phyloP scores from a whole-genome alignment of 495 filamentous ascomycete genomes.

The Achaetomiella virescens region DNA sequence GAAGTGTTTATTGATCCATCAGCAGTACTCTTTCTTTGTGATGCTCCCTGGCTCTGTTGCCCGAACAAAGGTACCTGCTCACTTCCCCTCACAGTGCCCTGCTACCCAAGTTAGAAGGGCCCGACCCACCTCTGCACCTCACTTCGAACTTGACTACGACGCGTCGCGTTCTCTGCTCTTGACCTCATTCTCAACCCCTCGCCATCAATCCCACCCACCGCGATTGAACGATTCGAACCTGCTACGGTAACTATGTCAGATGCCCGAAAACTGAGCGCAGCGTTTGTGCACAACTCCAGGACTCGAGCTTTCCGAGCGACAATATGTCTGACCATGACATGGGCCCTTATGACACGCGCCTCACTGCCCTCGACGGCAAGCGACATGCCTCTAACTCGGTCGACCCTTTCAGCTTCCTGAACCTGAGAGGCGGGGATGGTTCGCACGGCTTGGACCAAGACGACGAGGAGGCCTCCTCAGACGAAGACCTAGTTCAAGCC shows the following conservation, averaged over 20 bases:
- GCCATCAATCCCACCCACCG: too few species aligned
- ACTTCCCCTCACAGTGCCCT: too few species aligned
- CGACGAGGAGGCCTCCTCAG: neutral
- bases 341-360: neutral
- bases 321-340: neutral
- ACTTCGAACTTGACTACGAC: neutral
- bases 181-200: neutral
- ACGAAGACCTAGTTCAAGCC: slow-evolving; percentile 4
- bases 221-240: neutral
- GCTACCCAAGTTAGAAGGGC: too few species aligned
- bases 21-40: too few species aligned
- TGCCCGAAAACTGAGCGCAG: neutral
- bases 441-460: neutral
- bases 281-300: neutral
- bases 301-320: neutral
- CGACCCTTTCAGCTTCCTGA: slow-evolving; percentile 10
- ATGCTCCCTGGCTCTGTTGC: too few species aligned
- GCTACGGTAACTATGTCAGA: neutral
- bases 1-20: too few species aligned
- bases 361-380: neutral
- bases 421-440: slow-evolving; percentile 16
- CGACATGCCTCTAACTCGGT: neutral
- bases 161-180: slow-evolving; percentile 13
- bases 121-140: neutral
- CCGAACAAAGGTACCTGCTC: too few species aligned